These are phyloP conservation scores for Ascosphaera acerosa DNA, from an alignment of 2,329 filamentous ascomycete genomes.

Conservation along the genomic window DNA sequence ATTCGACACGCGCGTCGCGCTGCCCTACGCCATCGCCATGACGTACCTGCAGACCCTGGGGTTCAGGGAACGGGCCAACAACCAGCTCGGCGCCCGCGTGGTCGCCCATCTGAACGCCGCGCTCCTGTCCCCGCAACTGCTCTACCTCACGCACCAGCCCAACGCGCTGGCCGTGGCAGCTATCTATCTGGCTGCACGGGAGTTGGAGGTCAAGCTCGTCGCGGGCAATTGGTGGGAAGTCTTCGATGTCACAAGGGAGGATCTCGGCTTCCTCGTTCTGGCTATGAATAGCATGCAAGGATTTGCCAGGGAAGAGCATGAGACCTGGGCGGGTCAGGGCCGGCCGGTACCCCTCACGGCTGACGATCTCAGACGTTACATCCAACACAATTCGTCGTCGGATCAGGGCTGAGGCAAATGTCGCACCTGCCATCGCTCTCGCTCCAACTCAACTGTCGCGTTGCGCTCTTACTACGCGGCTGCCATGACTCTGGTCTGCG, in stretches of 20 bases:
- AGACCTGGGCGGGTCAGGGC: slow-evolving; percentile 28
- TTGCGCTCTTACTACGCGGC: too few relatives aligned
- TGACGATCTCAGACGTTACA: too few relatives aligned
- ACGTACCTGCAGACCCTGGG: slow-evolving; percentile 82
- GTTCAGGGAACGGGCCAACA: too few relatives aligned
- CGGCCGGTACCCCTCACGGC: slow-evolving; percentile 32
- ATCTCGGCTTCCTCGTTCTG: slow-evolving; percentile 77
- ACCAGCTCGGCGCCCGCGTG: slow-evolving; percentile 46
- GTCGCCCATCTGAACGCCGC: slow-evolving; percentile 68
- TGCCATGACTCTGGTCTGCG: too few relatives aligned
- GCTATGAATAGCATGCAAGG: slow-evolving; percentile 55
- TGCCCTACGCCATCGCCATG: slow-evolving; percentile 66
- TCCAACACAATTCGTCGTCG: too few relatives aligned
- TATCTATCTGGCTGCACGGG: slow-evolving; percentile 68
- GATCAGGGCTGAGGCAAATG: too few relatives aligned
- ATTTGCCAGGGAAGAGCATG: slow-evolving; percentile 35
- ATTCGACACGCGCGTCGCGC: slow-evolving; percentile 62
- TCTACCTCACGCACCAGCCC: slow-evolving; percentile 85
- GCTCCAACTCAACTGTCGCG: too few relatives aligned
- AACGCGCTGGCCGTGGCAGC: slow-evolving; percentile 62
- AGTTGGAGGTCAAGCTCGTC: slow-evolving; percentile 52
- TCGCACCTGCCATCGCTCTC: too few relatives aligned
- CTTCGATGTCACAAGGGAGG: slow-evolving; percentile 85
- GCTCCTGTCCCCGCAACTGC: slow-evolving; percentile 60
- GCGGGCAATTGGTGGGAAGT: slow-evolving; percentile 91